Evolutionary conservation across 176 grass and related monocot species (phyloP).

Genomic region (Areca catechu): DNA sequence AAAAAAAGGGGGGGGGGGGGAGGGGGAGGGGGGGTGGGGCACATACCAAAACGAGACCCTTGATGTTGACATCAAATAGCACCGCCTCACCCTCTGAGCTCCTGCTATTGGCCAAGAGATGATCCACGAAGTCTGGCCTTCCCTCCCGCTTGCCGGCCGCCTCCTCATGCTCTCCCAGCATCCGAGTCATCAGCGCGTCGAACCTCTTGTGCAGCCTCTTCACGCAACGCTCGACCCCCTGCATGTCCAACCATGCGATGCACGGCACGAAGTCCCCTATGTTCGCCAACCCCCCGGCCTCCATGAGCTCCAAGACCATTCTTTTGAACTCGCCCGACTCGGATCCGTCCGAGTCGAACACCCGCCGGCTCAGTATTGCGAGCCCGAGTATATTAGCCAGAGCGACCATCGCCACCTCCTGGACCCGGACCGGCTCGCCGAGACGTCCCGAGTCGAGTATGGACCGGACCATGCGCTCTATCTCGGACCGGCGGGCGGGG

Average conservation of each 20-base stretch:
- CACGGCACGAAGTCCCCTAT: slow-evolving; percentile 7
- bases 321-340: slow-evolving; percentile 4
- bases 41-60: not conserved
- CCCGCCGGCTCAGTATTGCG: no score
- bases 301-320: slow-evolving; percentile 8
- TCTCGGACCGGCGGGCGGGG: not conserved
- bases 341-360: no score
- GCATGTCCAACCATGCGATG: not conserved
- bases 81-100: not conserved
- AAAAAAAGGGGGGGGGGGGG: no score
- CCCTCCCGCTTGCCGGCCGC: no score
- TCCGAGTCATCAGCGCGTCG: not conserved
- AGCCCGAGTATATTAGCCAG: not conserved
- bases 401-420: not conserved
- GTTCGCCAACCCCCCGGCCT: not conserved
- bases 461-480: no score
- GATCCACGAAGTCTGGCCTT: not conserved
- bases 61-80: not conserved
- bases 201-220: slow-evolving; percentile 2
- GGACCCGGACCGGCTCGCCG: no score
- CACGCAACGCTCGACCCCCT: not conserved
- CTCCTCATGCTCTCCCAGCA: not conserved
- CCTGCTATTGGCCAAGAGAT: not conserved
- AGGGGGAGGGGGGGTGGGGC: no score
- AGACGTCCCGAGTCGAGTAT: no score